Evolutionary conservation across 306 rosid genomes (phyloP).

Genomic region (Ochetophila trinervis): DNA sequence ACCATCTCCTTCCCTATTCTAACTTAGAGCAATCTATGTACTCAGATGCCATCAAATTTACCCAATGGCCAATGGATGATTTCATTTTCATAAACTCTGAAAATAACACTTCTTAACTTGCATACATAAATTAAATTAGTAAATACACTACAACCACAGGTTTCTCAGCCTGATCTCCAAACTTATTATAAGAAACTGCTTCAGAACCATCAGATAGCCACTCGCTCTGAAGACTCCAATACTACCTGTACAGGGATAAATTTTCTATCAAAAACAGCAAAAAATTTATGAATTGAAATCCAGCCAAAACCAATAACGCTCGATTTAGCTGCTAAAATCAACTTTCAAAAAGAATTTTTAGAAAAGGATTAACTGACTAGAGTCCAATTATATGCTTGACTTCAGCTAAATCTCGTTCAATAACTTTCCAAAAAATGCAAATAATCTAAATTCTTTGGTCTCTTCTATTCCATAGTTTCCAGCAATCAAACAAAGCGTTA

Average conservation of each 20-base stretch:
- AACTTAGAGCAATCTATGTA: conserved; percentile 34
- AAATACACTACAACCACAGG: conserved; percentile 11
- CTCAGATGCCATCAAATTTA: conserved; percentile 22
- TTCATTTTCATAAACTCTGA: conserved; percentile 26
- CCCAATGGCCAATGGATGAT: conserved; percentile 25
- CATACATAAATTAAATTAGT: conserved; percentile 20
- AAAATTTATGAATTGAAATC: conserved; percentile 3
- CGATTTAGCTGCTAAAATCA: neutral
- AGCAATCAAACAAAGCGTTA: conserved; percentile 11
- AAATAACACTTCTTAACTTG: conserved; percentile 21
- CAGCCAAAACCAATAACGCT: conserved; percentile 1
- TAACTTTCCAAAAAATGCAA: conserved; percentile 1
- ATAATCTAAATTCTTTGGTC: neutral
- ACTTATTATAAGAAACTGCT: conserved; percentile 17
- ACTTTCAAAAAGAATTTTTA: neutral
- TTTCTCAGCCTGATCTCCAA: conserved; percentile 22
- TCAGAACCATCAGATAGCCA: conserved; percentile 17
- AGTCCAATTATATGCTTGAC: neutral
- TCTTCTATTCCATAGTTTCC: neutral
- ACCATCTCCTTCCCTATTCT: conserved; percentile 53
- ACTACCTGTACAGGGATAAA: conserved; percentile 28
- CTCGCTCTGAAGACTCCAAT: conserved; percentile 18
- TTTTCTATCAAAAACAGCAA: conserved; percentile 11
- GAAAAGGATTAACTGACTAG: neutral
- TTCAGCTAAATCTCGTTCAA: conserved; percentile 12